These are phyloP conservation scores for Elaeagnus macrophylla DNA, from an alignment of 306 rosid genomes.

Conservation along the genomic window DNA sequence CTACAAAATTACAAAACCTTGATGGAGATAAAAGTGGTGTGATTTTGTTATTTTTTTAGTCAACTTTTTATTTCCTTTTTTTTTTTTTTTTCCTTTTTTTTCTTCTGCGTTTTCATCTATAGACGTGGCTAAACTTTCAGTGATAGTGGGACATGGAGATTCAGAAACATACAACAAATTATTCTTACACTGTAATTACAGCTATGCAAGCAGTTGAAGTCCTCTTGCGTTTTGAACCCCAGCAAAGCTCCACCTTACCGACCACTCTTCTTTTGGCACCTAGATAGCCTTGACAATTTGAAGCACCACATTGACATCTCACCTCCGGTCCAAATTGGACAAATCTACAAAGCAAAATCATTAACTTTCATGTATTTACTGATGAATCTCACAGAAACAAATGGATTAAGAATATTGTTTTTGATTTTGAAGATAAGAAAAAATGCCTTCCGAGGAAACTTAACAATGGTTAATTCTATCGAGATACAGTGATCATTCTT, in stretches of 20 bases:
- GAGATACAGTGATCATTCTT: no score
- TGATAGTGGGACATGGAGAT: conserved; percentile 10
- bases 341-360: conserved; percentile 39
- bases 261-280: conserved; percentile 60
- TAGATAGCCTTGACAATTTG: conserved; percentile 79
- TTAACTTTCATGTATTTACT: conserved; percentile 1
- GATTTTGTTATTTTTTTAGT: neutral
- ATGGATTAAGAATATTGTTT: neutral
- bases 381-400: neutral
- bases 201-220: conserved; percentile 32
- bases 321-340: conserved; percentile 96
- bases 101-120: neutral
- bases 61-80: neutral
- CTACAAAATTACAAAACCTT: no score
- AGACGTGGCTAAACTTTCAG: neutral
- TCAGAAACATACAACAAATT: conserved; percentile 4
- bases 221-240: conserved; percentile 86
- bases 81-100: neutral
- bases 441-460: no score
- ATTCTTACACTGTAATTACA: conserved; percentile 26
- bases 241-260: conserved; percentile 37
- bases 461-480: no score
- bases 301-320: conserved; percentile 65
- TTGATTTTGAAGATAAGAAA: no score
- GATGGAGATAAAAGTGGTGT: no score